Evolutionary conservation across 768 basidiomycete species (phyloP).

Genomic region (Leucocoprinus leucothites): DNA sequence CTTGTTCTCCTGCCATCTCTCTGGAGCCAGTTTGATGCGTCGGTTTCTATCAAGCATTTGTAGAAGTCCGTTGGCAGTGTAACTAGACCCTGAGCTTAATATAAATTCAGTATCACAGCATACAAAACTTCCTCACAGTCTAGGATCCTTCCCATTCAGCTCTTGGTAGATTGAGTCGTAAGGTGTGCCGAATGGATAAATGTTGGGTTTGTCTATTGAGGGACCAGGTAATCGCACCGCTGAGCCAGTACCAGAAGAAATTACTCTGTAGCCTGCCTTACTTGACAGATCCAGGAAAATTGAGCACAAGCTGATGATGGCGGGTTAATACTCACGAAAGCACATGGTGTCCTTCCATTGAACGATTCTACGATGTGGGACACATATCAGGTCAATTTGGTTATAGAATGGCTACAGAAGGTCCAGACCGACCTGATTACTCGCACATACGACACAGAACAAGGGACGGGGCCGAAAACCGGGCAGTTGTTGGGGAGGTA

Average conservation of each 20-base stretch:
- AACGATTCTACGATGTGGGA: slow-evolving; percentile 68
- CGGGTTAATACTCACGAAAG: slow-evolving; percentile 59
- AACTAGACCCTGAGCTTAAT: slow-evolving; percentile 48
- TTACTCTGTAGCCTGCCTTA: slow-evolving; percentile 87
- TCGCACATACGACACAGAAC: slow-evolving; percentile 99
- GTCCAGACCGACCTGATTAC: slow-evolving; percentile 75
- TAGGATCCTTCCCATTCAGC: slow-evolving; percentile 74
- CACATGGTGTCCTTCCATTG: slow-evolving; percentile 97
- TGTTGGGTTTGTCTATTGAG: slow-evolving; percentile 96
- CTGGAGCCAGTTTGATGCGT: slow-evolving; percentile 86
- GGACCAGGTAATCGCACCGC: slow-evolving; percentile 95
- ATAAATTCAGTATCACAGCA: background rate
- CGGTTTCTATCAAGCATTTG: slow-evolving; percentile 97
- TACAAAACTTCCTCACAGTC: slow-evolving; percentile 55
- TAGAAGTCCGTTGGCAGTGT: slow-evolving; percentile 89
- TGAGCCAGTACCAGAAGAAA: slow-evolving; percentile 95
- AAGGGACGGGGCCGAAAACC: slow-evolving; percentile 68
- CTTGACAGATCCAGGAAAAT: slow-evolving; percentile 36
- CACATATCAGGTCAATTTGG: slow-evolving; percentile 4
- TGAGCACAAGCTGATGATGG: slow-evolving; percentile 10
- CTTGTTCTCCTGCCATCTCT: slow-evolving; percentile 93
- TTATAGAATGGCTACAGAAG: slow-evolving; percentile 7
- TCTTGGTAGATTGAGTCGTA: slow-evolving; percentile 96
- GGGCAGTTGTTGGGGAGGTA: slow-evolving; percentile 6
- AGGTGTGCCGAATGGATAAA: slow-evolving; percentile 94